Conservation (phyloP, 2,329 filamentous ascomycete genomes). For the Xylariaceae sp. region DNA sequence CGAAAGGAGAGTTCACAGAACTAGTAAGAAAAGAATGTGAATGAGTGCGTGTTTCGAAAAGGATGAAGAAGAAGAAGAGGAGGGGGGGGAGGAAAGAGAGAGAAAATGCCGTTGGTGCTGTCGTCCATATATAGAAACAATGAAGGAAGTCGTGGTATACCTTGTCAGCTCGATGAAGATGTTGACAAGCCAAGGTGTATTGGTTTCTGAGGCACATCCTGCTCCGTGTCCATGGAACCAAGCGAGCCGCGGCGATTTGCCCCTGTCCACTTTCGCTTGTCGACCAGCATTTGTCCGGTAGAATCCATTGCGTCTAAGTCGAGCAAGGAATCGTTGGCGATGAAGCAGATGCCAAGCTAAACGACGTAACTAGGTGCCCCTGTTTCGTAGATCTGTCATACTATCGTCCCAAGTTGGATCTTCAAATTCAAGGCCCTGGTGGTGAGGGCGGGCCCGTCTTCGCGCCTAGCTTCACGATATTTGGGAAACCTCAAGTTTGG, state of each 20-base stretch:
- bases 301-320: no score
- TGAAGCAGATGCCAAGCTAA: constrained; percentile 9
- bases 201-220: constrained; percentile 13
- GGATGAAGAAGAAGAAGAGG: constrained; percentile 26
- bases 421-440: constrained; percentile 13
- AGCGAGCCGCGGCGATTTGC: constrained; percentile 10
- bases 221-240: constrained; percentile 8
- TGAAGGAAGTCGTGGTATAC: not conserved
- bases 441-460: constrained; percentile 2
- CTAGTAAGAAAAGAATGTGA: constrained; percentile 30
- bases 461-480: constrained; percentile 9
- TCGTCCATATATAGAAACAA: constrained; percentile 24
- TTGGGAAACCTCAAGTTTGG: no score
- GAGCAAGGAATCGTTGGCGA: constrained; percentile 4
- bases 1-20: constrained; percentile 31
- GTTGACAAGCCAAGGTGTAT: constrained; percentile 2
- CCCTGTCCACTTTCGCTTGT: constrained; percentile 21
- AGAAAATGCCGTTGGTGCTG: constrained; percentile 5
- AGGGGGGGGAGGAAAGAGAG: constrained; percentile 18
- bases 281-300: no score
- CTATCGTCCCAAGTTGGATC: constrained; percentile 21
- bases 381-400: constrained; percentile 22
- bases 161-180: constrained; percentile 8
- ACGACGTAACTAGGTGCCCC: constrained; percentile 9
- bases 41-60: constrained; percentile 15